Evolutionary conservation across 1,284 basidiomycete species (phyloP), one percentile per base, ranked within the genome.

Genomic region (Trichosporon asahii): DNA sequence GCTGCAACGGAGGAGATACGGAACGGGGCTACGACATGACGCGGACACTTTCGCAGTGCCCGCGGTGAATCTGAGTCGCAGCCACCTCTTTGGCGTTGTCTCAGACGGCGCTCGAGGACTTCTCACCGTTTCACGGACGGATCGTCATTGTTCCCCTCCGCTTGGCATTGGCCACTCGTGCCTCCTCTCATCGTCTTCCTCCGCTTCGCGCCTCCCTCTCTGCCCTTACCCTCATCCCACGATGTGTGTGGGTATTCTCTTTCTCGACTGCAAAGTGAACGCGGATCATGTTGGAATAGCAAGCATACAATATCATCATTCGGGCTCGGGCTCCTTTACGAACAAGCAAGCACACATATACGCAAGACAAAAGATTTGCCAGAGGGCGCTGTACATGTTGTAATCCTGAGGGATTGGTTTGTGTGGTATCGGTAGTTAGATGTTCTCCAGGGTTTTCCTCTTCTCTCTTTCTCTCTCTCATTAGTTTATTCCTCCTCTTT

Each of bases 331-430:
- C 18, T 31, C 27, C 29, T 31, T n/a, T 33, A 29, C 27, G 27
- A 61, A 33, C 57, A 61, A 61, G 15, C 57, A 61, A 61, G 57
- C 57, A 61, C 57, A 61, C 27, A 31, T 31, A 61, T 31, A 61
- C 57, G 57, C 57, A 33, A 33, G 29, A 31, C 57, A 61, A 31
- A 14, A 33, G 15, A 27, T n/a, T 33, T 12, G 57, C 29, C 57
- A 29, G 27, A 61, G 57, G 49, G 29, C 57, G 57, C 57, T 61
- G 57, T 61, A 61, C 57, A 61, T 61, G 57, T 61, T 61, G 57
- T 61, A 61, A 61, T 61, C 57, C 57, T 61, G 57, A 31, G 57
- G 57, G 57, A 61, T 61, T 61, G 57, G 57, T 61, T 11, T 31
- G 57, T 61, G 57, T 60, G 57, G 53, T 57, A 6, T 5, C 5